Evolutionary conservation across 306 rosid species (phyloP).

Genomic region (Sphenostylis stenocarpa): DNA sequence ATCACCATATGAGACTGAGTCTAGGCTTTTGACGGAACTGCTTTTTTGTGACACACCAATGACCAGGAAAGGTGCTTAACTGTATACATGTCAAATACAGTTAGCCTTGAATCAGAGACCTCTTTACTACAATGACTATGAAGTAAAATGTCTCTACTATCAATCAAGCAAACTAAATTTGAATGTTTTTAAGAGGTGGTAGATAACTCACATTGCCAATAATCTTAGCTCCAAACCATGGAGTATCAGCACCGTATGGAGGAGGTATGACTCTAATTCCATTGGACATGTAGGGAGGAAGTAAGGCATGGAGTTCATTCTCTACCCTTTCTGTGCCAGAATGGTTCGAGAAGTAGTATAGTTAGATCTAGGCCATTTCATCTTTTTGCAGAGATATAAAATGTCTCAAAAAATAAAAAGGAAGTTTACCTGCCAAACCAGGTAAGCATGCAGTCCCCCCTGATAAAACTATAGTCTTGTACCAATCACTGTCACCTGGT

Average conservation of each 20-base stretch:
- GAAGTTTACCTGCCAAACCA: constrained; percentile 73
- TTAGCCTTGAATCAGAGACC: constrained; percentile 10
- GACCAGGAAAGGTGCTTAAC: constrained; percentile 85
- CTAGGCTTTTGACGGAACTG: constrained; percentile 64
- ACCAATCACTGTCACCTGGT: constrained; percentile 66
- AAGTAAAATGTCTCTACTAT: neutral
- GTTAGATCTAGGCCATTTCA: constrained; percentile 5
- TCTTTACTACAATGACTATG: neutral
- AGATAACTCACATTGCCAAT: constrained; percentile 73
- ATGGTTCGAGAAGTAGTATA: constrained; percentile 23
- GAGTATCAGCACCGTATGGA: constrained; percentile 74
- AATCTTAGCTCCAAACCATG: constrained; percentile 90
- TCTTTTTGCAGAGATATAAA: constrained; percentile 8
- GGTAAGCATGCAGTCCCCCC: constrained; percentile 93
- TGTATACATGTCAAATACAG: constrained; percentile 35
- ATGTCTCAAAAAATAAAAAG: neutral
- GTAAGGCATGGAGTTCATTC: constrained; percentile 62
- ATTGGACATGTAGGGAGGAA: constrained; percentile 55
- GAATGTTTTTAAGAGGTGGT: neutral
- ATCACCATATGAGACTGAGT: constrained; percentile 63
- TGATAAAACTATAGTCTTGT: constrained; percentile 73
- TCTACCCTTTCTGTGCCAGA: constrained; percentile 66
- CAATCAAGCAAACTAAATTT: constrained; percentile 2
- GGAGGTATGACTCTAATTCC: constrained; percentile 75
- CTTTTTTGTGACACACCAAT: constrained; percentile 78